Percentiles rank a stretch among this genome's conserved stretches.
phyloP scores from a whole-genome alignment of 2,329 filamentous ascomycete genomes.

The Immersiporthe knoxdaviesiana region DNA sequence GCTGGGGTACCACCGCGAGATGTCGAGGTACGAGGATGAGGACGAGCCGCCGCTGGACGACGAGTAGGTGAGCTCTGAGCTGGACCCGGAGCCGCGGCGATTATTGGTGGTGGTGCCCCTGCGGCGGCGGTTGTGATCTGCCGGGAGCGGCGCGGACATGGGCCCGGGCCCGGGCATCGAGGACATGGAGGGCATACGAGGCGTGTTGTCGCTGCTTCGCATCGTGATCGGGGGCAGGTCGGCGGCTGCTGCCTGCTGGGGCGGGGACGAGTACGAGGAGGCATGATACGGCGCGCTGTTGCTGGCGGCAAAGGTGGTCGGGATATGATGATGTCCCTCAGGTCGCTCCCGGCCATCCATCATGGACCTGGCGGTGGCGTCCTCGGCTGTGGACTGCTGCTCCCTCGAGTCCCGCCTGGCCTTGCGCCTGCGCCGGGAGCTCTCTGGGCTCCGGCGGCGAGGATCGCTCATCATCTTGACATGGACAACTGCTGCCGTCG shows the following conservation, averaged over 20 bases:
- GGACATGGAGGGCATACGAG: conserved; percentile 4
- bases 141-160: conserved; percentile 10
- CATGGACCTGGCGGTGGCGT: conserved; percentile 28
- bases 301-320: conserved; percentile 20
- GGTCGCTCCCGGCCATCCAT: conserved; percentile 14
- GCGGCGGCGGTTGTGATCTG: conserved; percentile 18
- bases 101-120: conserved; percentile 1
- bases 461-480: conserved; percentile 57
- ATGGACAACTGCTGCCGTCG: conserved; percentile 34
- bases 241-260: conserved; percentile 9
- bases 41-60: conserved; percentile 42
- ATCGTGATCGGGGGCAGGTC: conserved; percentile 21
- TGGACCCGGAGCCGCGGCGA: conserved; percentile 34
- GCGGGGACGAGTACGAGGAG: conserved; percentile 11
- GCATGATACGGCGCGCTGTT: conserved; percentile 13
- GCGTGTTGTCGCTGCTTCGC: conserved; percentile 24
- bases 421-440: conserved; percentile 56
- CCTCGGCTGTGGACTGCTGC: conserved; percentile 41
- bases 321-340: neutral
- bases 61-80: conserved; percentile 51
- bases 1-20: conserved; percentile 59
- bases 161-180: neutral
- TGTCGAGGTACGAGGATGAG: conserved; percentile 63
- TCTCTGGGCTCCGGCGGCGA: conserved; percentile 61
- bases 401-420: conserved; percentile 47